phyloP scores from a whole-genome alignment of 2,329 filamentous ascomycete species.

The Fusarium haematococcum region DNA sequence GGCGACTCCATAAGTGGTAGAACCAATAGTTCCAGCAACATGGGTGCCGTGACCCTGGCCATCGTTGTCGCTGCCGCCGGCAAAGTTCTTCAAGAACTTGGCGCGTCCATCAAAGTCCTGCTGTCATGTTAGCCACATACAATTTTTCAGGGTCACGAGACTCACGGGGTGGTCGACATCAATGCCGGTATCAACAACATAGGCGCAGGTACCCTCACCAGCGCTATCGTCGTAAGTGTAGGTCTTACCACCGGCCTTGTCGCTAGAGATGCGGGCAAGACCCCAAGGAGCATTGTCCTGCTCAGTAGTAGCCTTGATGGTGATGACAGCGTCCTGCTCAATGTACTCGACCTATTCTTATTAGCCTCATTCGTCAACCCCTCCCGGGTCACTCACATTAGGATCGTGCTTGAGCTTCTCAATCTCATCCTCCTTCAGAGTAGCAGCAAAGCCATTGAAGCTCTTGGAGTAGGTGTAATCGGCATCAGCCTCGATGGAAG shows the following conservation, averaged over 20 bases:
- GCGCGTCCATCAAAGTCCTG: conserved; percentile 51
- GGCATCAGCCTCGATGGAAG: conserved; percentile 47
- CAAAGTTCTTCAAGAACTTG: conserved; percentile 47
- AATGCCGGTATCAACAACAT: conserved; percentile 62
- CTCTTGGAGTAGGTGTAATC: conserved; percentile 44
- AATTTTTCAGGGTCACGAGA: neutral
- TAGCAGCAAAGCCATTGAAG: conserved; percentile 46
- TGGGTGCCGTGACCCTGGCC: conserved; percentile 58
- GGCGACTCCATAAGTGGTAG: conserved; percentile 52
- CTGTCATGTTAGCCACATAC: neutral
- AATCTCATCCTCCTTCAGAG: conserved; percentile 43
- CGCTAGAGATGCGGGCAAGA: conserved; percentile 53
- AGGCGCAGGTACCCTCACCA: conserved; percentile 56
- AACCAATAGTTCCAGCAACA: conserved; percentile 51
- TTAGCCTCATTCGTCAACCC: neutral
- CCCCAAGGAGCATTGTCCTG: conserved; percentile 56
- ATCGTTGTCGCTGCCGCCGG: conserved; percentile 40
- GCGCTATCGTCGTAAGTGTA: conserved; percentile 56
- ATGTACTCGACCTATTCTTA: conserved; percentile 52
- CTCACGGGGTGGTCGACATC: conserved; percentile 52
- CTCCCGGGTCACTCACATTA: conserved; percentile 24
- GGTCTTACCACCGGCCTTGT: conserved; percentile 41
- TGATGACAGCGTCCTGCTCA: conserved; percentile 53
- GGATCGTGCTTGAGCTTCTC: conserved; percentile 43
- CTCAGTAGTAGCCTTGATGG: conserved; percentile 40